phyloP scores from a whole-genome alignment of 805 yeast species.

The Wickerhamomyces chaumierensis region DNA sequence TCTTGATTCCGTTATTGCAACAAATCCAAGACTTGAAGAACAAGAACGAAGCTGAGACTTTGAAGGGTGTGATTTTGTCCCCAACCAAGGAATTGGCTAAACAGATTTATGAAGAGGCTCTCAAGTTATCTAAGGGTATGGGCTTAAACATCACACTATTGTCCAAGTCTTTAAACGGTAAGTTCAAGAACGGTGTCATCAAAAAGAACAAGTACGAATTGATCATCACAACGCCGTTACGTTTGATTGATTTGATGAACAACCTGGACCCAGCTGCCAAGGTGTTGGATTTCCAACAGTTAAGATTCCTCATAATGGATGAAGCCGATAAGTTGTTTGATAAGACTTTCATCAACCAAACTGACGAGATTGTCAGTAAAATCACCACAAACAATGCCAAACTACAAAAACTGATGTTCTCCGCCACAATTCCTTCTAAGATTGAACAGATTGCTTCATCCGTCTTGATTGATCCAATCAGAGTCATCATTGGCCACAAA shows the following conservation, averaged over 20 bases:
- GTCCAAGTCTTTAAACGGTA: slow-evolving; percentile 60
- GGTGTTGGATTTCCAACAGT: slow-evolving; percentile 45
- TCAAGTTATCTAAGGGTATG: slow-evolving; percentile 34
- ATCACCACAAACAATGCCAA: slow-evolving; percentile 24
- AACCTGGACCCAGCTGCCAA: slow-evolving; percentile 22
- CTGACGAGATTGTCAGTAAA: slow-evolving; percentile 65
- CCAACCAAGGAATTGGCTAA: slow-evolving; percentile 93
- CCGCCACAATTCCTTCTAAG: slow-evolving; percentile 91
- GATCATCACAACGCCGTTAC: slow-evolving; percentile 76
- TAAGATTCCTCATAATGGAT: slow-evolving; percentile 77
- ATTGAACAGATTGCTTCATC: slow-evolving; percentile 81
- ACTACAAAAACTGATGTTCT: slow-evolving; percentile 62
- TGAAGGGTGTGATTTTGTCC: slow-evolving; percentile 71
- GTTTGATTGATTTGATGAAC: slow-evolving; percentile 71
- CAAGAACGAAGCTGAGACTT: slow-evolving; percentile 23
- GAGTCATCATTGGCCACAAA: slow-evolving; percentile 85
- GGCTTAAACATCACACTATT: slow-evolving; percentile 49
- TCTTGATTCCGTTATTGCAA: slow-evolving; percentile 72
- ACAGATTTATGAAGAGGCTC: slow-evolving; percentile 68
- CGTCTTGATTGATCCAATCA: slow-evolving; percentile 65
- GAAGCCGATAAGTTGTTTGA: slow-evolving; percentile 95
- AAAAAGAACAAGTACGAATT: slow-evolving; percentile 62
- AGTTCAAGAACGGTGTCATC: slow-evolving; percentile 51
- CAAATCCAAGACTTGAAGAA: slow-evolving; percentile 21
- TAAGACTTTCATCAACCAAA: slow-evolving; percentile 76